phyloP scores from a whole-genome alignment of 2,329 filamentous ascomycete genomes.

The Pseudopyrenochaeta lycopersici region DNA sequence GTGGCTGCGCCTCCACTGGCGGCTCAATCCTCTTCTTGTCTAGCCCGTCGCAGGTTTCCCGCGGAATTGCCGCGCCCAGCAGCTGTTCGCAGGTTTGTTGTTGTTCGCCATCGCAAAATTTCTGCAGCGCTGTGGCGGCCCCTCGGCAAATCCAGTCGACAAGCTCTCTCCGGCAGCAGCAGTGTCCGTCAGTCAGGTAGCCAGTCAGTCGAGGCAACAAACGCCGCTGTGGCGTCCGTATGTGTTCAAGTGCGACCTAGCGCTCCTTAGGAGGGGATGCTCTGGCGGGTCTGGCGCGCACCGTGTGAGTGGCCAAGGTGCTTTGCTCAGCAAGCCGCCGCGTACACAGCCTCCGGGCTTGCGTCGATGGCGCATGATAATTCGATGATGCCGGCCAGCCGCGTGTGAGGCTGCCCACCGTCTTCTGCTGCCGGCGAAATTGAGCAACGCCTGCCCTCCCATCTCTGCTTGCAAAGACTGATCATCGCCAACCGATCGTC shows the following conservation, averaged over 20 bases:
- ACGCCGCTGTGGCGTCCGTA: conserved; percentile 8
- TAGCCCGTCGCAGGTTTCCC: conserved; percentile 7
- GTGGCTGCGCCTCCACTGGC: conserved; percentile 15
- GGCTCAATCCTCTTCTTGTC: conserved; percentile 9
- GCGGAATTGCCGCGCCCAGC: conserved; percentile 9
- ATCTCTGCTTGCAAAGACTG: neutral
- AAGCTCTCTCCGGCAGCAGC: neutral
- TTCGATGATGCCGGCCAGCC: conserved; percentile 11
- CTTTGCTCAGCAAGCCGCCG: conserved; percentile 4
- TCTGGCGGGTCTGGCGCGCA: conserved; percentile 10
- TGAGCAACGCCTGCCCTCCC: neutral
- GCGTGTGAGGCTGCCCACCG: conserved; percentile 11
- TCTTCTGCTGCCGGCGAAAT: conserved; percentile 3
- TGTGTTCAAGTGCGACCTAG: conserved; percentile 7
- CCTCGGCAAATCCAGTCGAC: neutral
- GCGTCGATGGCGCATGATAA: conserved; percentile 12
- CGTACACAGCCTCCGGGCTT: conserved; percentile 9
- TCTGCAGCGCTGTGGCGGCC: neutral
- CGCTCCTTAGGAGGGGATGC: conserved; percentile 3
- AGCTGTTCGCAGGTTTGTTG: neutral
- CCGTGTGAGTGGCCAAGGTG: conserved; percentile 3
- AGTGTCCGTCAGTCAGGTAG: no score
- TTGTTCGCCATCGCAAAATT: conserved; percentile 5
- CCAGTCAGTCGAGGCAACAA: no score
- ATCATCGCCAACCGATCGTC: neutral